Evolutionary conservation across 2,329 filamentous ascomycete genomes (phyloP).

Genomic region (Colletotrichum paranaense): DNA sequence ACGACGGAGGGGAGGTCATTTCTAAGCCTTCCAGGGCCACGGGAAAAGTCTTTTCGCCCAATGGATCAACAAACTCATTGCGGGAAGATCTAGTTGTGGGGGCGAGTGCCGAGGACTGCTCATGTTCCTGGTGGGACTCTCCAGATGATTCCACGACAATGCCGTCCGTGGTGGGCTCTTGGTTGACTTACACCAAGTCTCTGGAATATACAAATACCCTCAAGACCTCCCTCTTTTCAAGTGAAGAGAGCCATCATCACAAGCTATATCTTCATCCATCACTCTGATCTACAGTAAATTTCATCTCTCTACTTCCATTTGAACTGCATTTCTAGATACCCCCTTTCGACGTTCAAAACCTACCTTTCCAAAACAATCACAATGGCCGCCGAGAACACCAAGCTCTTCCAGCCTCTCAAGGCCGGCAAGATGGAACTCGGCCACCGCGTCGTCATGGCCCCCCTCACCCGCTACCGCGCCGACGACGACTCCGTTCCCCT

Average conservation of each 20-base stretch:
- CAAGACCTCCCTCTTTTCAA: slow-evolving; percentile 11
- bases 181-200: slow-evolving; percentile 13
- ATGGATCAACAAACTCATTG: slow-evolving; percentile 11
- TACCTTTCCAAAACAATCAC: not conserved
- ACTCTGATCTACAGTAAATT: not conserved
- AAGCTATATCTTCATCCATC: not conserved
- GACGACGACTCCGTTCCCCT: slow-evolving; percentile 49
- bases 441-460: slow-evolving; percentile 64
- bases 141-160: slow-evolving; percentile 31
- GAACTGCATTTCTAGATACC: not conserved
- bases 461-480: slow-evolving; percentile 66
- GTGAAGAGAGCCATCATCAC: not conserved
- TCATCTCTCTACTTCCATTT: not conserved
- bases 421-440: slow-evolving; percentile 52
- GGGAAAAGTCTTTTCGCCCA: slow-evolving; percentile 21
- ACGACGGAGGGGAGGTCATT: slow-evolving; percentile 11
- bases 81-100: slow-evolving; percentile 19
- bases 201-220: slow-evolving; percentile 19
- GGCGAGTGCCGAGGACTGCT: slow-evolving; percentile 1
- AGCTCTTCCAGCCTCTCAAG: slow-evolving; percentile 56
- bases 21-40: slow-evolving; percentile 2
- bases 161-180: slow-evolving; percentile 3
- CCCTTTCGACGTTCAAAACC: not conserved
- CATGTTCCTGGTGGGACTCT: slow-evolving; percentile 17
- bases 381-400: slow-evolving; percentile 36